Evolutionary conservation across 148 eudicot species (phyloP), one percentile per base, ranked within the genome.

Genomic region (Limonium bicolor): DNA sequence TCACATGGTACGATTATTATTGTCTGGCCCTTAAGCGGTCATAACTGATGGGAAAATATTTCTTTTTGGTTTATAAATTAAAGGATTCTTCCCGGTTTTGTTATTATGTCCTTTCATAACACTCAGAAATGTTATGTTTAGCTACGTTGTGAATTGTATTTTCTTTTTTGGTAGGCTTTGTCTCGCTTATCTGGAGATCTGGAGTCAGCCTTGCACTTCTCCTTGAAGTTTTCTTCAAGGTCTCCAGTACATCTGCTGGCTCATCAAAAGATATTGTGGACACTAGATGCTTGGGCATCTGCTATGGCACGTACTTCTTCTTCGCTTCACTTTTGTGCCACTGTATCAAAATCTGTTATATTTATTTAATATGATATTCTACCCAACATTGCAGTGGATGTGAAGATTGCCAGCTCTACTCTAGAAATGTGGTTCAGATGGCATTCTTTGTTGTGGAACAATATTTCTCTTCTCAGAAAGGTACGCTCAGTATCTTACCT

Each of bases 341-440:
- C 26, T 46, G 28, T 58, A 29, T n/a, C 33, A 7, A 13, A n/a
- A n/a, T n/a, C n/a, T n/a, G n/a, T n/a, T n/a, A n/a, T n/a, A n/a
- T n/a, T n/a, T n/a, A n/a, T n/a, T 45, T 7, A 17, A 15, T 25
- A 16, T 34, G 34, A 10, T 24, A 19, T 31, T 36, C 30, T 55
- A 30, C 17, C 27, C 8, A 44, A 28, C 43, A 26, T 39, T 63
- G 58, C 83, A 84, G 94, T 57, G 22, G 36, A 32, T 30, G 27
- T 46, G 22, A 72, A 71, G 52, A 25, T 84, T 53, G 49, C 82
- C 30, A 69, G 78, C 63, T 70, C 69, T 39, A 50, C 69, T 45
- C 68, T 78, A 46, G 95, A 78, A 58, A 71, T 80, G 79, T 90
- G 99, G 99, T 78, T 66, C 54, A 80, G 72, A 28, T 90, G 99